A percentile compares a stretch with the other conserved stretches of the same genome.
phyloP scores from a whole-genome alignment of 1,284 basidiomycete species.

The Irpex rosettiformis region DNA sequence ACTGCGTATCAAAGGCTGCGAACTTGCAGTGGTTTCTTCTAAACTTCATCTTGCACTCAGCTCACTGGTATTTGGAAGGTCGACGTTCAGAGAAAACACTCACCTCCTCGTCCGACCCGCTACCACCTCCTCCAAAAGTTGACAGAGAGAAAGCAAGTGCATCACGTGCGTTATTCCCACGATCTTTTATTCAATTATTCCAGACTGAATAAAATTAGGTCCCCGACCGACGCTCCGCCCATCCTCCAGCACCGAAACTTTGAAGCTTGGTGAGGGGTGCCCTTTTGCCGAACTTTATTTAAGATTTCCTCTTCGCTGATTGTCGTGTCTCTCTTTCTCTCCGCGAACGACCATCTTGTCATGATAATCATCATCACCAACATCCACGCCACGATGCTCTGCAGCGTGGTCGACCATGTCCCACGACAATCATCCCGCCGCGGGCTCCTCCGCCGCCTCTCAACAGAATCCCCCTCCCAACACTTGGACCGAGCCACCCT shows the following conservation, averaged over 20 bases:
- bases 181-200: not conserved
- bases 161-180: conserved; percentile 12
- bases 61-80: not conserved
- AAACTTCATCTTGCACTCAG: not conserved
- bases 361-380: conserved; percentile 5
- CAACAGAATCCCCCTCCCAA: conserved; percentile 31
- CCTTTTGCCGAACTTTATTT: conserved; percentile 15
- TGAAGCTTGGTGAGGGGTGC: conserved; percentile 15
- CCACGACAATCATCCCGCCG: conserved; percentile 25
- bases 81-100: too few relatives aligned
- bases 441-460: conserved; percentile 14
- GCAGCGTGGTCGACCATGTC: conserved; percentile 25
- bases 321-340: conserved; percentile 1
- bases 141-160: not conserved
- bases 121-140: too few relatives aligned
- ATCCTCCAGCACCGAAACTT: conserved; percentile 12
- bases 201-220: conserved; percentile 13
- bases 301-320: conserved; percentile 12
- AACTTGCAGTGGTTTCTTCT: not conserved
- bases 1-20: not conserved
- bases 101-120: too few relatives aligned
- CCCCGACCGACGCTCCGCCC: conserved; percentile 14
- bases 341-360: conserved; percentile 7
- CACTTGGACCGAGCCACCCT: conserved; percentile 79
- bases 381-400: conserved; percentile 10